These are phyloP conservation scores for Coleophoma crateriformis DNA, from an alignment of 2,329 filamentous ascomycete species.

Conservation along the genomic window DNA sequence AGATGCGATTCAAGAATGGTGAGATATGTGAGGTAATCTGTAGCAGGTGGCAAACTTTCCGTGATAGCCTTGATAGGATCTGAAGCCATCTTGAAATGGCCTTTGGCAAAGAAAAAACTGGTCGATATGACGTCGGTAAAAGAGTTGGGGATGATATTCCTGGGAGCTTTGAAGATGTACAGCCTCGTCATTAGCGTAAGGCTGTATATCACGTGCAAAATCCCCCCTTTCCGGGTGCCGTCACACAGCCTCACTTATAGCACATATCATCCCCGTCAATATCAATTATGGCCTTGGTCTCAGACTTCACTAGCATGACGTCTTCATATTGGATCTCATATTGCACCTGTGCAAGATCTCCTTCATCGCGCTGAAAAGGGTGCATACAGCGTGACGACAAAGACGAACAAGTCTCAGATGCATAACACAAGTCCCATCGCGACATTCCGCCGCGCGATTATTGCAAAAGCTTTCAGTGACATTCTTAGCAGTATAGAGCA, in stretches of 20 bases:
- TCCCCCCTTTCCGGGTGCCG: background rate
- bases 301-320: too few species aligned
- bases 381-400: too few species aligned
- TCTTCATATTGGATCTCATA: too few species aligned
- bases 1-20: conserved; percentile 73
- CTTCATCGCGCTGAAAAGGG: too few species aligned
- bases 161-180: background rate
- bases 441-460: too few species aligned
- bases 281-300: background rate
- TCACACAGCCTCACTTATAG: background rate
- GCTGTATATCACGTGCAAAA: conserved; percentile 1
- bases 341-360: too few species aligned
- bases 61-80: conserved; percentile 22
- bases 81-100: conserved; percentile 12
- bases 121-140: background rate
- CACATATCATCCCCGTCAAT: background rate
- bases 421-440: too few species aligned
- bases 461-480: too few species aligned
- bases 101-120: too few species aligned
- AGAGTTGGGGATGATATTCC: conserved; percentile 1
- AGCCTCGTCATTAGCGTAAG: background rate
- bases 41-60: conserved; percentile 37
- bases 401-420: too few species aligned
- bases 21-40: conserved; percentile 70
- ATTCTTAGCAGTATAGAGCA: too few species aligned